Evolutionary conservation across 1,284 basidiomycete genomes (phyloP).

Genomic region (Cryptococcus wingfieldii): DNA sequence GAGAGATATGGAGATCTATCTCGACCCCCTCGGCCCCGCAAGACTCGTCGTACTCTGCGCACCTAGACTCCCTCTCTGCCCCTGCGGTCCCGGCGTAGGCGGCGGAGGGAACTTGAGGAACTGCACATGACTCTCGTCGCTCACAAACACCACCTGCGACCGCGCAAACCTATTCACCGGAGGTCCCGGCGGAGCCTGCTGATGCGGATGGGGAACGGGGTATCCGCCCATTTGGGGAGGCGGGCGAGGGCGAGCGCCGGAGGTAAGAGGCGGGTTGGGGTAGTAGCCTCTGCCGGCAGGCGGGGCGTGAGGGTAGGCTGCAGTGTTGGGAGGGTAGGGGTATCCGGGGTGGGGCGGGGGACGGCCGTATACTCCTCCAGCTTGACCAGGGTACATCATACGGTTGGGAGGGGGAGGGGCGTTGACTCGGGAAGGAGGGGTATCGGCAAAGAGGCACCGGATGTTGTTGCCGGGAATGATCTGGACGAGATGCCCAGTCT

Average conservation of each 20-base stretch:
- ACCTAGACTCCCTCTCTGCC: too few relatives aligned
- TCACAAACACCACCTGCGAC: conserved; percentile 46
- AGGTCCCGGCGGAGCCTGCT: not conserved
- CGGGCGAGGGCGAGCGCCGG: not conserved
- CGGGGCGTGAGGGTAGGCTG: conserved; percentile 1
- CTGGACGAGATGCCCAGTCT: conserved; percentile 86
- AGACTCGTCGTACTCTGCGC: too few relatives aligned
- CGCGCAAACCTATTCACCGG: conserved; percentile 27
- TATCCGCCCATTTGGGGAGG: conserved; percentile 12
- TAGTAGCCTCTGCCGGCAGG: conserved; percentile 8
- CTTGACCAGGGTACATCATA: conserved; percentile 24
- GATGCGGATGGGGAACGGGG: conserved; percentile 11
- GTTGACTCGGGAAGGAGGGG: conserved; percentile 65
- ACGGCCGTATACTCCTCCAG: conserved; percentile 2
- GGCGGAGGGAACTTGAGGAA: conserved; percentile 44
- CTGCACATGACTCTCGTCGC: conserved; percentile 48
- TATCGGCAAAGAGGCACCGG: conserved; percentile 87
- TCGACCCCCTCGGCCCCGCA: too few relatives aligned
- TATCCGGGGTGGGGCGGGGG: conserved; percentile 6
- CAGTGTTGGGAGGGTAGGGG: not conserved
- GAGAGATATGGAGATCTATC: too few relatives aligned
- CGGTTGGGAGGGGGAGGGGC: conserved; percentile 31
- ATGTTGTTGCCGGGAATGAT: conserved; percentile 91
- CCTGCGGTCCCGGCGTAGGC: not conserved
- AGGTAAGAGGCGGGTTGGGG: conserved; percentile 4